A percentile compares a stretch with the other conserved stretches of the same genome.
These are phyloP conservation scores for Cephalotrichum gorgonifer DNA, from an alignment of 2,329 filamentous ascomycete species.

Conservation along the genomic window DNA sequence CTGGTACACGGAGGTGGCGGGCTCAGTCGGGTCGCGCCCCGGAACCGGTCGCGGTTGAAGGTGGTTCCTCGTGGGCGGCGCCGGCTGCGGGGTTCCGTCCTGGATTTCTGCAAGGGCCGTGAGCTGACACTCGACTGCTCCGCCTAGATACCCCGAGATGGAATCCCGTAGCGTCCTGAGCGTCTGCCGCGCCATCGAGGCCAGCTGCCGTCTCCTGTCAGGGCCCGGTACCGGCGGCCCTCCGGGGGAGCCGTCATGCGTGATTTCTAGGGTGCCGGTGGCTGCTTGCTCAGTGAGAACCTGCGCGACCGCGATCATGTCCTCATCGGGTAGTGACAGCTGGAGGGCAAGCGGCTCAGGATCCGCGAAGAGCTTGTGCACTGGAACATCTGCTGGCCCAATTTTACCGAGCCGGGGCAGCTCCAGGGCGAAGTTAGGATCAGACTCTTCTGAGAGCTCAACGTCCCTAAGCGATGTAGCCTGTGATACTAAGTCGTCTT, in stretches of 20 bases:
- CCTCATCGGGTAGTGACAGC: slow-evolving; percentile 40
- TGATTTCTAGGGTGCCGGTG: slow-evolving; percentile 33
- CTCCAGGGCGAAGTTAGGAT: slow-evolving; percentile 37
- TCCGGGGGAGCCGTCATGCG: slow-evolving; percentile 8
- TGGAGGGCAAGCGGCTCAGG: slow-evolving; percentile 41
- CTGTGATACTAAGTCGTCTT: slow-evolving; percentile 41
- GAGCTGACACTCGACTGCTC: slow-evolving; percentile 23
- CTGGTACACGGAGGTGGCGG: slow-evolving; percentile 44
- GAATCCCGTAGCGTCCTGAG: slow-evolving; percentile 34
- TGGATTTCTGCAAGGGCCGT: slow-evolving; percentile 45
- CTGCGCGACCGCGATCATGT: slow-evolving; percentile 57
- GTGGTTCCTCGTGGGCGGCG: slow-evolving; percentile 22
- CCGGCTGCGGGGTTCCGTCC: slow-evolving; percentile 40
- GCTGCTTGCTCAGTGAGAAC: slow-evolving; percentile 62
- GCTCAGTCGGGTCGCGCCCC: slow-evolving; percentile 29
- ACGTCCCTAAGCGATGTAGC: slow-evolving; percentile 39
- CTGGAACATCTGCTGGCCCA: slow-evolving; percentile 36
- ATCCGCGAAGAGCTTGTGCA: slow-evolving; percentile 47
- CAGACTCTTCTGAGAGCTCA: slow-evolving; percentile 33
- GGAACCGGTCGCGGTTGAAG: slow-evolving; percentile 37
- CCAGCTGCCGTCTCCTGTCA: slow-evolving; percentile 19
- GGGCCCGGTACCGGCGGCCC: background rate
- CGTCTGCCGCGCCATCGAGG: slow-evolving; percentile 33
- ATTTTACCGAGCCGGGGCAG: slow-evolving; percentile 36
- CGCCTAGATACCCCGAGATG: slow-evolving; percentile 33